phyloP scores from a whole-genome alignment of 371 early-diverging fungal species.

The Apophysomyces ossiformis region DNA sequence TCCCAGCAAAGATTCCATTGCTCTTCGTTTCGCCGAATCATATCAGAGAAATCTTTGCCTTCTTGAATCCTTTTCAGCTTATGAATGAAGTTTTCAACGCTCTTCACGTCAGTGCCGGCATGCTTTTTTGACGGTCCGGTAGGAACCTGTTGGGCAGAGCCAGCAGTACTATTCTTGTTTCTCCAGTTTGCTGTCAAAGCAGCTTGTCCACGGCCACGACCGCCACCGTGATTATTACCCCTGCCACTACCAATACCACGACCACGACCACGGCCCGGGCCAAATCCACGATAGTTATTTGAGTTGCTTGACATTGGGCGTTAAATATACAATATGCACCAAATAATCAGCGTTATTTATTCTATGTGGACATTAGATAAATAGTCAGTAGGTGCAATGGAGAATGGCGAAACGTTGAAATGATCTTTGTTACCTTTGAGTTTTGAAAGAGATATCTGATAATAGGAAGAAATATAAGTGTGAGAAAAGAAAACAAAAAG shows the following conservation, averaged over 20 bases:
- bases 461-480: too few relatives aligned
- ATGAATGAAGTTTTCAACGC: background rate
- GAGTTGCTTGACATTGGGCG: background rate
- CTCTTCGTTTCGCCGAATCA: background rate
- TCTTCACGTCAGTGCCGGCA: background rate
- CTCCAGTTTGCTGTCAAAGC: background rate
- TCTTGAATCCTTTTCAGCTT: background rate
- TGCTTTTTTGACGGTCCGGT: background rate
- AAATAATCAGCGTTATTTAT: too few relatives aligned
- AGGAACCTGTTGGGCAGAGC: background rate
- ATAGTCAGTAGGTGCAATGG: too few relatives aligned
- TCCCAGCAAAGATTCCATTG: conserved; percentile 3
- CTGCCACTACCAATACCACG: background rate
- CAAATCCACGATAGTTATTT: background rate
- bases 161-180: background rate
- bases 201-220: conserved; percentile 10
- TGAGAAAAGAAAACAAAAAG: too few relatives aligned
- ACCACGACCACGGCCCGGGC: background rate
- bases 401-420: too few relatives aligned
- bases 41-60: background rate
- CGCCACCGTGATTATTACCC: background rate
- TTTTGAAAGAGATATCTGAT: too few relatives aligned
- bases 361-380: too few relatives aligned
- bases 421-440: too few relatives aligned
- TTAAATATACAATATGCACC: too few relatives aligned